phyloP scores from a whole-genome alignment of 2,329 filamentous ascomycete species.

The Lasiodiplodia citricola region DNA sequence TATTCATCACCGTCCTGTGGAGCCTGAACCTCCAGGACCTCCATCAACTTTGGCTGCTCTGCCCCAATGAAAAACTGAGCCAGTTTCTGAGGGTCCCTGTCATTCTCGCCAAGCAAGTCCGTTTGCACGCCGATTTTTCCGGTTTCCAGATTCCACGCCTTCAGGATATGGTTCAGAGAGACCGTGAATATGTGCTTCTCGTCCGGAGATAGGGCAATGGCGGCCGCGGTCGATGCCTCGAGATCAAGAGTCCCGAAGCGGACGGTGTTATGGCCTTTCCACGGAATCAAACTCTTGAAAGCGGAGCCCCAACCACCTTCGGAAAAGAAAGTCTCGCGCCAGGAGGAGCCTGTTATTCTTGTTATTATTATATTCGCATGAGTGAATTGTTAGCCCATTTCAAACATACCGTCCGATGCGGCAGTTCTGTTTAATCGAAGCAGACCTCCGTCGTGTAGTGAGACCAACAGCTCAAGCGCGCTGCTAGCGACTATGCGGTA shows the following conservation, averaged over 20 bases:
- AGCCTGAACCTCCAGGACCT: conserved; percentile 66
- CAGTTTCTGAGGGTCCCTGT: conserved; percentile 66
- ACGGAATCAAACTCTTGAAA: conserved; percentile 58
- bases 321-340: conserved; percentile 76
- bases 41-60: conserved; percentile 75
- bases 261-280: conserved; percentile 68
- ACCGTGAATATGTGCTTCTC: conserved; percentile 72
- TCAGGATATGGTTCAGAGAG: conserved; percentile 85
- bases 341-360: conserved; percentile 48
- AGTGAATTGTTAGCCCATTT: not conserved
- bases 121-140: conserved; percentile 77
- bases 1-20: conserved; percentile 57
- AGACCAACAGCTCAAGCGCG: conserved; percentile 76
- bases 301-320: conserved; percentile 74
- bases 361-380: conserved; percentile 38
- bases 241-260: conserved; percentile 70
- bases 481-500: conserved; percentile 80
- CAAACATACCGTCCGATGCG: conserved; percentile 33
- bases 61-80: conserved; percentile 81
- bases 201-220: conserved; percentile 56
- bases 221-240: conserved; percentile 65
- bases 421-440: conserved; percentile 61
- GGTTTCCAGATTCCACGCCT: conserved; percentile 86
- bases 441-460: conserved; percentile 79
- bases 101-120: conserved; percentile 73